These are phyloP conservation scores for Solanum neorickii DNA, from an alignment of 257 asterid species.

Conservation along the genomic window DNA sequence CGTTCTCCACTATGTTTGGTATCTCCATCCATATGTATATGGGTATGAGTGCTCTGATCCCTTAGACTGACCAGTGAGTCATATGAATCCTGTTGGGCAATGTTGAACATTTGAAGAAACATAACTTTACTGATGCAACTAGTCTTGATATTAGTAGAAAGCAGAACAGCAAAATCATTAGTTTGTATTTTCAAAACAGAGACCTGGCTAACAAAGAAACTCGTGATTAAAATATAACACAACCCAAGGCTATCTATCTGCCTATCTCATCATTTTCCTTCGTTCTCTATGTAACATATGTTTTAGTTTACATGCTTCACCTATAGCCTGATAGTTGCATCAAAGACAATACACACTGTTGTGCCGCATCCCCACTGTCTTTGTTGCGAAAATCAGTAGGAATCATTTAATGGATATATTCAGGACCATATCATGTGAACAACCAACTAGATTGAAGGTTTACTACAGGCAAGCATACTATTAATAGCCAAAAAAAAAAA, in stretches of 20 bases:
- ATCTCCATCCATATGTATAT: constrained; percentile 25
- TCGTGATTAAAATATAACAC: background rate
- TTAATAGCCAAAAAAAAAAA: background rate
- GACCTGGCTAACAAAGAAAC: background rate
- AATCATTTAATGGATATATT: background rate
- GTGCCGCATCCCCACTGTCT: background rate
- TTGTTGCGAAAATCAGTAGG: background rate
- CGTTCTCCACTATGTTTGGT: constrained; percentile 20
- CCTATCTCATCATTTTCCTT: background rate
- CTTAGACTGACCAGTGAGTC: constrained; percentile 24
- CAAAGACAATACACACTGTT: background rate
- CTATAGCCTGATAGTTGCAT: background rate
- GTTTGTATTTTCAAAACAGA: background rate
- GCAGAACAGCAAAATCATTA: background rate
- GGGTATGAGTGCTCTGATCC: constrained; percentile 31
- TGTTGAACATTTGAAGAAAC: background rate
- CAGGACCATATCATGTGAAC: background rate
- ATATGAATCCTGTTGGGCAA: constrained; percentile 38
- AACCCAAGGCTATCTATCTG: background rate
- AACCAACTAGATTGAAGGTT: background rate
- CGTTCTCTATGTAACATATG: background rate
- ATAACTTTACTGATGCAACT: background rate
- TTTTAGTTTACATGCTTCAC: background rate
- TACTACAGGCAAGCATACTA: background rate
- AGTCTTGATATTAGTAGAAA: background rate